These are phyloP conservation scores for Mycena capillaripes DNA, from an alignment of 768 basidiomycete genomes.

Conservation along the genomic window DNA sequence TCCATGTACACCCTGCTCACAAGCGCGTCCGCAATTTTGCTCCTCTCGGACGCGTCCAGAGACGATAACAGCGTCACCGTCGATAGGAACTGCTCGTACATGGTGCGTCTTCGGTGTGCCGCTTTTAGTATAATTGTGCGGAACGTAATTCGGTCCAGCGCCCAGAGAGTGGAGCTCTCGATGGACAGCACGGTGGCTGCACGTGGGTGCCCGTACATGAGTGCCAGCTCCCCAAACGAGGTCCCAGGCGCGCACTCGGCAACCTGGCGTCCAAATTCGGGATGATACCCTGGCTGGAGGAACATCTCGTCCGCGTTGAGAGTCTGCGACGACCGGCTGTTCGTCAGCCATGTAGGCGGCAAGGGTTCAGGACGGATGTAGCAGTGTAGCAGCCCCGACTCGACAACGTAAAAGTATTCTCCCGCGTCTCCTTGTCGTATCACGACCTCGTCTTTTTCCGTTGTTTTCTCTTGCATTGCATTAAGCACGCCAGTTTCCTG, in stretches of 20 bases:
- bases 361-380: conserved; percentile 81
- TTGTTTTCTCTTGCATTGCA: conserved; percentile 92
- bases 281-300: conserved; percentile 74
- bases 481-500: conserved; percentile 93
- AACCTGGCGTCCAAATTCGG: conserved; percentile 85
- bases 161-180: conserved; percentile 90
- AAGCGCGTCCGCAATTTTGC: conserved; percentile 97
- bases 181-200: conserved; percentile 94
- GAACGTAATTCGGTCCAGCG: conserved; percentile 97
- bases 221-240: conserved; percentile 95
- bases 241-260: conserved; percentile 87
- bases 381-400: conserved; percentile 87
- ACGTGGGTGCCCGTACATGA: conserved; percentile 98
- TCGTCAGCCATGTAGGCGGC: conserved; percentile 70
- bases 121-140: conserved; percentile 96
- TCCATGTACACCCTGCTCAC: conserved; percentile 85
- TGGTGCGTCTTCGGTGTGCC: conserved; percentile 89
- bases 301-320: conserved; percentile 65
- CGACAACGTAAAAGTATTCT: conserved; percentile 98
- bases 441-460: conserved; percentile 84
- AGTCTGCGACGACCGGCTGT: conserved; percentile 54
- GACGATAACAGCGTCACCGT: conserved; percentile 90
- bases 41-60: conserved; percentile 88
- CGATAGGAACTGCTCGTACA: conserved; percentile 97
- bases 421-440: conserved; percentile 98